Evolutionary conservation across 2,329 filamentous ascomycete species (phyloP).

Genomic region (Fusarium camptoceras): DNA sequence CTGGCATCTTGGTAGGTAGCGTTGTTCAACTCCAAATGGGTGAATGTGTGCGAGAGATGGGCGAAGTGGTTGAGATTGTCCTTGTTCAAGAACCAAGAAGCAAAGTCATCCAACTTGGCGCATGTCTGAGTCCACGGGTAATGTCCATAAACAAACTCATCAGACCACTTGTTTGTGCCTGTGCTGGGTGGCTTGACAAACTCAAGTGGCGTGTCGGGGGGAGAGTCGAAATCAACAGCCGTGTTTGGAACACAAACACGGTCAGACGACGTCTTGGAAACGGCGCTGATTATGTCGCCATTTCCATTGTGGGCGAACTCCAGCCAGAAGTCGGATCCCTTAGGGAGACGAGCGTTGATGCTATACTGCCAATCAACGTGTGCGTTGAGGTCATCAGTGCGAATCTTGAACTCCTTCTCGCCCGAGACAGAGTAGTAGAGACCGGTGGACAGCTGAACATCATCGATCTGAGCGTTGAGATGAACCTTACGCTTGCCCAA

Average conservation of each 20-base stretch:
- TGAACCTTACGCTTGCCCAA: slow-evolving; percentile 37
- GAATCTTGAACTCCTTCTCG: slow-evolving; percentile 33
- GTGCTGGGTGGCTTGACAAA: slow-evolving; percentile 22
- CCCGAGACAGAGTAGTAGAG: slow-evolving; percentile 20
- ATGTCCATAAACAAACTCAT: slow-evolving; percentile 7
- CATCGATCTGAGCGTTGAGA: slow-evolving; percentile 27
- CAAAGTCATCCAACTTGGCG: slow-evolving; percentile 29
- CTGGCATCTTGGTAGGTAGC: slow-evolving; percentile 31
- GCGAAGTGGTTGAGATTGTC: slow-evolving; percentile 33
- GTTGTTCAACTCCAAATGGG: slow-evolving; percentile 33
- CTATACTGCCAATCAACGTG: slow-evolving; percentile 33
- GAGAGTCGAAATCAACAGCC: slow-evolving; percentile 21
- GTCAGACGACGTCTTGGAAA: neutral
- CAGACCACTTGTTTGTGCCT: slow-evolving; percentile 25
- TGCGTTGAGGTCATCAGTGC: slow-evolving; percentile 20
- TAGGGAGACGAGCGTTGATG: slow-evolving; percentile 27
- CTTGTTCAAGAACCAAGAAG: slow-evolving; percentile 26
- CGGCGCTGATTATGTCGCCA: slow-evolving; percentile 27
- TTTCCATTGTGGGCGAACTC: slow-evolving; percentile 37
- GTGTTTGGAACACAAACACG: neutral
- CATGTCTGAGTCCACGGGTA: slow-evolving; percentile 28
- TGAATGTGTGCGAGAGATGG: slow-evolving; percentile 33
- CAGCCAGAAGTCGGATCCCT: slow-evolving; percentile 27
- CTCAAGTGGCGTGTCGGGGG: slow-evolving; percentile 24
- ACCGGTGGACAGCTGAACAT: slow-evolving; percentile 28